These are phyloP conservation scores for Picochlorum sp. DNA, from an alignment of 139 green algal species.

Conservation along the genomic window DNA sequence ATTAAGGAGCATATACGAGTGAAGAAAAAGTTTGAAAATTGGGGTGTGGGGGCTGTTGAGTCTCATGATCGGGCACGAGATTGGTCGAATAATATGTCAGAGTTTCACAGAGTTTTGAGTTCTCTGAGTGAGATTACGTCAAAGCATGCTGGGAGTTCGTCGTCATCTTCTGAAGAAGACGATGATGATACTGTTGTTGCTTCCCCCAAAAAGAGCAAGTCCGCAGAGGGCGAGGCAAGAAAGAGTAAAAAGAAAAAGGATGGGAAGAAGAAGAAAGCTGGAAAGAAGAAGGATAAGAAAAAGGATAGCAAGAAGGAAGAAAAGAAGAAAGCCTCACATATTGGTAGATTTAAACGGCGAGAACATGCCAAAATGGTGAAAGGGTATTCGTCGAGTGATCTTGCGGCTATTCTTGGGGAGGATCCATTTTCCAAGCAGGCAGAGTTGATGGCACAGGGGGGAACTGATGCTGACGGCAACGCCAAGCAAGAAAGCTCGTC, in stretches of 20 bases:
- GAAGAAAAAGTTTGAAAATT: conserved; percentile 76
- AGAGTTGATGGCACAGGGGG: neutral
- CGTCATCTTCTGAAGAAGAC: conserved; percentile 13
- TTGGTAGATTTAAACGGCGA: conserved; percentile 55
- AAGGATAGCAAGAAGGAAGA: neutral
- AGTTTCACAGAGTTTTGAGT: conserved; percentile 59
- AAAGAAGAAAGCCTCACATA: conserved; percentile 34
- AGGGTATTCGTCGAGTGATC: conserved; percentile 57
- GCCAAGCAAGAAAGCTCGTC: neutral
- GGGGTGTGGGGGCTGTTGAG: conserved; percentile 63
- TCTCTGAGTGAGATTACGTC: conserved; percentile 54
- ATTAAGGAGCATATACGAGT: conserved; percentile 76
- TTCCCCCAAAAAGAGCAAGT: neutral
- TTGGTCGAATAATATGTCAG: conserved; percentile 65
- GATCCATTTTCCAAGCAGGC: conserved; percentile 26
- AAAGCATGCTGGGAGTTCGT: conserved; percentile 16
- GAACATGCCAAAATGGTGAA: conserved; percentile 61
- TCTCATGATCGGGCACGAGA: conserved; percentile 32
- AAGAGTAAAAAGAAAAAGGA: conserved; percentile 4
- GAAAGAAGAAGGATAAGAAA: no score
- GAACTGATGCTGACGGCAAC: neutral
- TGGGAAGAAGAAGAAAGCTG: conserved; percentile 12
- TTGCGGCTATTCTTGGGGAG: conserved; percentile 69
- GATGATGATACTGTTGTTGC: neutral
- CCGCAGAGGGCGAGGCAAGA: conserved; percentile 5